Base-by-base conservation (phyloP, 1,284 basidiomycete species). In the Pseudozyma sp. region DNA sequence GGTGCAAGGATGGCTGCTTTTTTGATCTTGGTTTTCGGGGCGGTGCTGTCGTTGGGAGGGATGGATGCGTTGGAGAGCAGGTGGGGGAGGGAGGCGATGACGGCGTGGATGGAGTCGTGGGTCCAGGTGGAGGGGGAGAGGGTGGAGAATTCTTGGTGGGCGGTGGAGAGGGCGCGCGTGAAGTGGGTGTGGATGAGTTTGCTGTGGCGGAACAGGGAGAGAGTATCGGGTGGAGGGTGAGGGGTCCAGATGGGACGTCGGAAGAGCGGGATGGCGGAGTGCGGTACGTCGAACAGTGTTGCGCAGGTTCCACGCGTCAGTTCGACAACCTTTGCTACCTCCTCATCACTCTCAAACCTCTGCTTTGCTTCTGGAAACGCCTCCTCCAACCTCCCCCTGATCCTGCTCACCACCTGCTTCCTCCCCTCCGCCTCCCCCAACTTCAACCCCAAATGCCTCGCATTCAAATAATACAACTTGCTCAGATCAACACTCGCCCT, bases 391-490 rank as follows among this genome's bases (percentile, higher is more conserved):
- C 40, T 56, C 6, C 65, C 57, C 11, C 2, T 19, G 8, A 64
- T 33, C 37, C 62, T 73, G 9, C 17, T 37, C 0, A 73, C 40
- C n/a, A 73, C 8, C 31, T 73, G 65, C 5, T 68, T 56, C 31
- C 67, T 43, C 4, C 59, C 63, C 7, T 59, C 59, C 16, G 33
- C 55, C 30, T 75, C 69, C n/a, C 65, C 63, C 29, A 82, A 30
- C 49, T 82, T 82, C 34, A 64, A 42, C 31, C 48, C 34, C 4
- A 82, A 7, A 49, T 83, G 81, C 31, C 72, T 49, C 4, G 77
- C 52, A 49, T 83, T 83, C 9, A 83, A 68, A 29, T 78, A 83
- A 50, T 58, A 75, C 16, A 83, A 63, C 54, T 83, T 83, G 11
- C 62, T 43, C 37, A 81, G 39, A 44, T 79, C 74, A 5, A 78